phyloP scores from a whole-genome alignment of 257 asterid species.

The Plantago ovata region DNA sequence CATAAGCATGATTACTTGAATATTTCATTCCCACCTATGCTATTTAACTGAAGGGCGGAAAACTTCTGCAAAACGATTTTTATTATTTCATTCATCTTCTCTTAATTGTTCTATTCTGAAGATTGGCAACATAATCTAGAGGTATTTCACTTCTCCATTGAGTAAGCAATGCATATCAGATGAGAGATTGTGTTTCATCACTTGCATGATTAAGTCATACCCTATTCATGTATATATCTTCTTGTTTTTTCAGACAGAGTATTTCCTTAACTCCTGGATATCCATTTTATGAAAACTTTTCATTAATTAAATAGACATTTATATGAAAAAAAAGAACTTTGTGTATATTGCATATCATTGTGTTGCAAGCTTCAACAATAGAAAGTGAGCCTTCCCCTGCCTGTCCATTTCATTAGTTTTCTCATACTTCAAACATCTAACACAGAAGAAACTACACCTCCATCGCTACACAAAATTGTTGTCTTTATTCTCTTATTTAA shows the following conservation, averaged over 20 bases:
- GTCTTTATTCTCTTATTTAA: constrained; percentile 17
- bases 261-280: not conserved
- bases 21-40: not conserved
- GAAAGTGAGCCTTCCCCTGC: not conserved
- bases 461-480: constrained; percentile 3
- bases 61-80: constrained; percentile 6
- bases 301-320: too few relatives aligned
- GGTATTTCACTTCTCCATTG: not conserved
- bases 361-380: constrained; percentile 9
- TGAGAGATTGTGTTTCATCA: not conserved
- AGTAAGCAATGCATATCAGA: constrained; percentile 6
- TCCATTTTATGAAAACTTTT: not conserved
- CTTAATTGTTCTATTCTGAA: constrained; percentile 21
- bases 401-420: constrained; percentile 6
- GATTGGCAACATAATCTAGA: constrained; percentile 18
- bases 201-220: constrained; percentile 2
- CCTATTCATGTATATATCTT: not conserved
- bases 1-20: not conserved
- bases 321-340: constrained; percentile 4
- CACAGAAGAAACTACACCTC: constrained; percentile 6
- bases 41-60: not conserved
- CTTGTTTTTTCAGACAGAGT: not conserved
- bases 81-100: not conserved
- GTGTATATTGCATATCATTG: not conserved
- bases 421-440: not conserved